Evolutionary conservation across 306 rosid genomes (phyloP).

Genomic region (Glycine latifolia): DNA sequence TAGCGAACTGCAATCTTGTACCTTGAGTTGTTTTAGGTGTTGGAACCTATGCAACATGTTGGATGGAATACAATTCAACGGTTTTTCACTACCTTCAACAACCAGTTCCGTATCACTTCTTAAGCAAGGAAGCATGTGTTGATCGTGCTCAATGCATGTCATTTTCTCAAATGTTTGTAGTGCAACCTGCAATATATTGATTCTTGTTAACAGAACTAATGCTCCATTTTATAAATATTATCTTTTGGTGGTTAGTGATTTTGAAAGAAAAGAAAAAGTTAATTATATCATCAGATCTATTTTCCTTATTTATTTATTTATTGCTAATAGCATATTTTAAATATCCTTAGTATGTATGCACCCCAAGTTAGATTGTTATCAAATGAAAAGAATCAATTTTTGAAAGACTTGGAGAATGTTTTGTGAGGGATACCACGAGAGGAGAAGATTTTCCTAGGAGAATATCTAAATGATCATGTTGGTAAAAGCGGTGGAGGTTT

Average conservation of each 20-base stretch:
- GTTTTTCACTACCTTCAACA: not conserved
- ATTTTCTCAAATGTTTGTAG: not conserved
- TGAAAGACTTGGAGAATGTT: too few relatives aligned
- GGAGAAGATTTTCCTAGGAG: too few relatives aligned
- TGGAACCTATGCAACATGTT: constrained; percentile 10
- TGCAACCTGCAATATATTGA: not conserved
- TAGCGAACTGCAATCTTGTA: constrained; percentile 33
- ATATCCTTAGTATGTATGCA: too few relatives aligned
- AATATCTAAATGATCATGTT: too few relatives aligned
- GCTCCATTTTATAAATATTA: not conserved
- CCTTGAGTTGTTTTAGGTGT: constrained; percentile 43
- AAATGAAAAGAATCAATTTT: too few relatives aligned
- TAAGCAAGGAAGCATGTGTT: not conserved
- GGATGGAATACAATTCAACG: constrained; percentile 2
- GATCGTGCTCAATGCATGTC: not conserved
- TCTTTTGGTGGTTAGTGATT: not conserved
- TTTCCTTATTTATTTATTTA: not conserved
- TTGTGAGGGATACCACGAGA: too few relatives aligned
- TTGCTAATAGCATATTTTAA: too few relatives aligned
- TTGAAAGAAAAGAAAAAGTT: not conserved
- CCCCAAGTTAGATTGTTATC: too few relatives aligned
- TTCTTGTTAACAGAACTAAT: not conserved
- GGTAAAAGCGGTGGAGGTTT: too few relatives aligned
- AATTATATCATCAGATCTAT: not conserved
- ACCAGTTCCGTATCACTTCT: constrained; percentile 17